phyloP scores from a whole-genome alignment of 331 rosid genomes.

The Acacia pycnantha region DNA sequence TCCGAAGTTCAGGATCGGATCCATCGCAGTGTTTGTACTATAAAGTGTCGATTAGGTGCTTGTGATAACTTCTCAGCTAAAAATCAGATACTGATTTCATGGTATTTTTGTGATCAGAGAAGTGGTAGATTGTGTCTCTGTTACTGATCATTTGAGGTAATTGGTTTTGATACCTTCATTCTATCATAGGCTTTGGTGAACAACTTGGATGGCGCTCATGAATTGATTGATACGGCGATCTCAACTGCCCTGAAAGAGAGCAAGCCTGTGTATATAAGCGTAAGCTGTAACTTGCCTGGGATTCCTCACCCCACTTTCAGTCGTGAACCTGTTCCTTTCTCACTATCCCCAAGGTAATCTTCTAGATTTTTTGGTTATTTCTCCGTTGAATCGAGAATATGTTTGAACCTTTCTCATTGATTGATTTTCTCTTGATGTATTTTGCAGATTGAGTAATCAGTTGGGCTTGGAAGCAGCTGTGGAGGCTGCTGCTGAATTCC shows the following conservation, averaged over 20 bases:
- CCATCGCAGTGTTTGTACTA: neutral
- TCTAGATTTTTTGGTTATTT: neutral
- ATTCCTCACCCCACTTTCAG: conserved; percentile 50
- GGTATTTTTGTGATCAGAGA: neutral
- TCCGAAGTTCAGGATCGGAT: neutral
- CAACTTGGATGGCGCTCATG: conserved; percentile 51
- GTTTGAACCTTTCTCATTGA: neutral
- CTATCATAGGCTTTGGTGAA: conserved; percentile 47
- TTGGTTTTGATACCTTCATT: conserved; percentile 18
- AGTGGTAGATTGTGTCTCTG: neutral
- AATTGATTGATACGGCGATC: conserved; percentile 49
- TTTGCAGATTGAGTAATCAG: conserved; percentile 42
- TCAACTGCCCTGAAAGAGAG: conserved; percentile 51
- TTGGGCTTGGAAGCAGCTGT: conserved; percentile 50
- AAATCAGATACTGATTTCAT: neutral
- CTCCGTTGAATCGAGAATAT: neutral
- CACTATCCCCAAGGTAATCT: conserved; percentile 32
- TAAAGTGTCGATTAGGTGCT: neutral
- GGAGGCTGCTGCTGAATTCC: conserved; percentile 51
- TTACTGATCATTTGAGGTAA: neutral
- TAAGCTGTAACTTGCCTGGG: conserved; percentile 48
- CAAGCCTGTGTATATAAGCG: conserved; percentile 57
- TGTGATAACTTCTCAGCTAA: neutral
- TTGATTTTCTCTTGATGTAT: neutral
- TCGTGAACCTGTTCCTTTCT: conserved; percentile 48